Base-by-base conservation (phyloP, 2,329 filamentous ascomycete species). In the Fusarium pseudoanthophilum region DNA sequence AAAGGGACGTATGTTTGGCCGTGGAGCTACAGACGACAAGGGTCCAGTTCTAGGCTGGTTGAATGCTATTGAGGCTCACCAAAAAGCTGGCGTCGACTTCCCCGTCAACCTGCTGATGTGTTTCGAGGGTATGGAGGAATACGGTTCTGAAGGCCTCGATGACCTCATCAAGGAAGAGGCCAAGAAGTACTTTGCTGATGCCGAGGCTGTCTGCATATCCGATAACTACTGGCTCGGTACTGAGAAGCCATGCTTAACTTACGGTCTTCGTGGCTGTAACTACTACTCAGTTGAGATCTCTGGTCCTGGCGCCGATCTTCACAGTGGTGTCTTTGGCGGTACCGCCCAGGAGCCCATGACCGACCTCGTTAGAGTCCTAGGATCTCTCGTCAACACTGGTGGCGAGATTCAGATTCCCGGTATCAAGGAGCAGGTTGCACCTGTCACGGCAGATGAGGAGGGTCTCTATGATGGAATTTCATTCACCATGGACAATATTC, bases 141-240 rank as follows among this genome's bases (percentile, higher is more conserved):
- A 97, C 82, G 96, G 96, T 57, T 98, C 95, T 1, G 95, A 98
- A 82, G 96, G 96, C 42, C 88, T 99, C 62, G 96, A 99, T 80
- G 95, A 97, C 77, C 93, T 98, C 75, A 98, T 99, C 84, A 88
- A 93, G 76, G 92, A 90, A 52, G 96, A 99, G 85, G 95, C 93
- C 75, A 94, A 97, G 85, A 93, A 93, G 78, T 98, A 92, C 87
- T 99, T 99, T 86, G 94, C 94, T 79, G 95, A 98, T 78, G 91
- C 95, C 40, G 96, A 99, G 76, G 96, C 95, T 11, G 94, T 98
- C 69, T 99, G 96, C 86, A 99, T 99, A 81, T 97, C 94, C 53
- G 96, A 99, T 84, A 99, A 99, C 89, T 99, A 99, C 91, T 99
- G 96, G 96, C 91, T 99, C 45, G 96, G 96, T 67, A 98, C 96